Percentiles rank a stretch among this genome's conserved stretches.
These are phyloP conservation scores for Psilocybe azurescens DNA, from an alignment of 768 basidiomycete species.

Conservation along the genomic window DNA sequence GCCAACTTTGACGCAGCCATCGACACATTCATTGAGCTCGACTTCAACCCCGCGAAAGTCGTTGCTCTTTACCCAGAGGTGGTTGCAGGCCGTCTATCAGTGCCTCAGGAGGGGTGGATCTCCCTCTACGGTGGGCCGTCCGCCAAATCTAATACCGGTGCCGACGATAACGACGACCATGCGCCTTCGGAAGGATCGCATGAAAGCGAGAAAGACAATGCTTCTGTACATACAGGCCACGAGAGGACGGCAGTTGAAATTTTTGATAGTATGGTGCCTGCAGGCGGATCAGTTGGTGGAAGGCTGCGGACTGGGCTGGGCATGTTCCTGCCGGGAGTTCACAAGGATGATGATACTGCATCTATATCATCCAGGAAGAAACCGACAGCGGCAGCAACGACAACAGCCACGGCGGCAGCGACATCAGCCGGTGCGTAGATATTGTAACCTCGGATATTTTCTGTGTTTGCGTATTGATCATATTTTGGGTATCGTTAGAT, in stretches of 20 bases:
- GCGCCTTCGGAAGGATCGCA: slow-evolving; percentile 21
- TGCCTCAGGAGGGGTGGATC: slow-evolving; percentile 77
- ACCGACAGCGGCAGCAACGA: slow-evolving; percentile 22
- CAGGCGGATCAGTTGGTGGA: slow-evolving; percentile 48
- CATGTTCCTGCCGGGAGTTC: slow-evolving; percentile 44
- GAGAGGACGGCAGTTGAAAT: slow-evolving; percentile 34
- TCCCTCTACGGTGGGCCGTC: slow-evolving; percentile 77
- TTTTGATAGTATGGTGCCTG: slow-evolving; percentile 38
- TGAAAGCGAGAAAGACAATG: slow-evolving; percentile 24
- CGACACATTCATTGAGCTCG: slow-evolving; percentile 84
- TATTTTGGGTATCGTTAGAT: slow-evolving; percentile 40
- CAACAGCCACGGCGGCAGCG: slow-evolving; percentile 17
- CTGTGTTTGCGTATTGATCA: not conserved
- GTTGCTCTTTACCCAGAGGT: slow-evolving; percentile 85
- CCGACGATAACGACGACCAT: slow-evolving; percentile 30
- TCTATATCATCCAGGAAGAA: slow-evolving; percentile 49
- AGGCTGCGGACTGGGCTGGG: slow-evolving; percentile 62
- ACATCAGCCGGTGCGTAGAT: too few species aligned
- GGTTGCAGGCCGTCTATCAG: slow-evolving; percentile 79
- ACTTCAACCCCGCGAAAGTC: slow-evolving; percentile 93
- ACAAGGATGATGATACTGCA: slow-evolving; percentile 68
- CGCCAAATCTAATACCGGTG: slow-evolving; percentile 27
- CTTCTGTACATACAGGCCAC: slow-evolving; percentile 19
- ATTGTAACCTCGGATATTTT: not conserved
- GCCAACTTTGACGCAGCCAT: slow-evolving; percentile 80